Conservation (phyloP, 2,329 filamentous ascomycete genomes). For the Fusarium chlamydosporum region DNA sequence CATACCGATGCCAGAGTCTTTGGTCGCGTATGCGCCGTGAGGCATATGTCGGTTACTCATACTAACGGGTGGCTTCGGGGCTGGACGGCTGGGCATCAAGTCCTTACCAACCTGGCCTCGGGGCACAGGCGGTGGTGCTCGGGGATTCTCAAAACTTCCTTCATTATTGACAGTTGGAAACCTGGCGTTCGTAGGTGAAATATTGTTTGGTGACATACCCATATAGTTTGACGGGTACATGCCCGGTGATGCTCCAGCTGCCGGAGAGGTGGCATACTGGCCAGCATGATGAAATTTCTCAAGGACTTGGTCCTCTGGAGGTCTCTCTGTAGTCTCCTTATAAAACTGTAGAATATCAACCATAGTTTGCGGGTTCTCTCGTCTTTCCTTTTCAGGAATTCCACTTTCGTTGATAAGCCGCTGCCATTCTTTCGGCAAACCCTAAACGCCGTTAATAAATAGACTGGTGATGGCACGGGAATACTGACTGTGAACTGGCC, state of each 20-base stretch:
- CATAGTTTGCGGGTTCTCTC: constrained; percentile 95
- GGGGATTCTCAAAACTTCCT: constrained; percentile 97
- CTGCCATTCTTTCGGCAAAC: constrained; percentile 98
- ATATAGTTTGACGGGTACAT: constrained; percentile 69
- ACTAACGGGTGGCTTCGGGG: constrained; percentile 85
- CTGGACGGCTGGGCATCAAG: constrained; percentile 82
- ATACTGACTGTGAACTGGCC: constrained; percentile 91
- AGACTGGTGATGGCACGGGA: constrained; percentile 23
- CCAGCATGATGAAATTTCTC: constrained; percentile 96
- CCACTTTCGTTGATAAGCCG: constrained; percentile 94
- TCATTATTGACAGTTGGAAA: constrained; percentile 88
- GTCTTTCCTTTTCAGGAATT: constrained; percentile 95
- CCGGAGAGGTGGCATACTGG: constrained; percentile 61
- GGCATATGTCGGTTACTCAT: constrained; percentile 70
- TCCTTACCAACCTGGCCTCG: constrained; percentile 66
- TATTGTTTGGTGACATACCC: constrained; percentile 75
- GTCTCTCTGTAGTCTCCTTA: constrained; percentile 88
- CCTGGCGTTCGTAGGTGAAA: constrained; percentile 85
- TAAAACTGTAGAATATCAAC: constrained; percentile 97
- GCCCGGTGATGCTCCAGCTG: constrained; percentile 65
- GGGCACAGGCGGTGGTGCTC: constrained; percentile 91
- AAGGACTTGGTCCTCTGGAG: constrained; percentile 87
- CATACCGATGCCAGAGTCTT: constrained; percentile 75
- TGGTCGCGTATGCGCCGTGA: constrained; percentile 64
- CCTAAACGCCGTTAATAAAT: constrained; percentile 65